These are phyloP conservation scores for Phalaenopsis aphrodite DNA, from an alignment of 106 monocot species.

Conservation along the genomic window DNA sequence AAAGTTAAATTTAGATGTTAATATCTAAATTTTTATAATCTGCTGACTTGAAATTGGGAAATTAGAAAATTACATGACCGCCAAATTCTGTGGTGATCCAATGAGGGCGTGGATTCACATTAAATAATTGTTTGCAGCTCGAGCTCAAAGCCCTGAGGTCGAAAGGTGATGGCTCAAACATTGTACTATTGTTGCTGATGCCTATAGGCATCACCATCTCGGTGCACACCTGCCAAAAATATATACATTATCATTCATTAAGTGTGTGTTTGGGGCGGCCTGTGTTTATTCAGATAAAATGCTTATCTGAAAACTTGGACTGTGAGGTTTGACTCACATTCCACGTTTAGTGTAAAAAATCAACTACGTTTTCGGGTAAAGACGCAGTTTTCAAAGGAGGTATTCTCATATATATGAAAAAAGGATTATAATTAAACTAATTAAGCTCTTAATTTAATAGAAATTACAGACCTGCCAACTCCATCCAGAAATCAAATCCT, in stretches of 20 bases:
- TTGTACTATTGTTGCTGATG: slow-evolving; percentile 1
- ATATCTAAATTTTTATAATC: neutral
- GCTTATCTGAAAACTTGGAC: too few species aligned
- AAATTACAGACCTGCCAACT: slow-evolving; percentile 15
- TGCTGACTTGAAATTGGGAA: too few species aligned
- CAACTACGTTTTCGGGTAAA: too few species aligned
- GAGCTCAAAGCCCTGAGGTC: neutral
- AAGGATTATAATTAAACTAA: too few species aligned
- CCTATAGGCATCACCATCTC: slow-evolving; percentile 30
- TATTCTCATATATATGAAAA: too few species aligned
- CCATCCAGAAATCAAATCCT: slow-evolving; percentile 3
- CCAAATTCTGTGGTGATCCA: slow-evolving; percentile 18
- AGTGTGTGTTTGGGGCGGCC: too few species aligned
- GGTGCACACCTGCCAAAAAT: slow-evolving; percentile 13
- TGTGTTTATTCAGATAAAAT: too few species aligned
- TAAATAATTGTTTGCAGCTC: slow-evolving; percentile 9
- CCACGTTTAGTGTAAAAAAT: too few species aligned
- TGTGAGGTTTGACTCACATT: too few species aligned
- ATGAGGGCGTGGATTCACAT: slow-evolving; percentile 18
- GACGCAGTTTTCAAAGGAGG: too few species aligned
- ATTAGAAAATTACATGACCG: neutral
- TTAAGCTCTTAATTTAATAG: neutral
- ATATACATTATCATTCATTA: neutral
- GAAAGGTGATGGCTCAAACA: slow-evolving; percentile 19
- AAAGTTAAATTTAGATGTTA: neutral